A percentile compares a stretch with the other conserved stretches of the same genome.
Conservation (phyloP, 108 stramenopile genomes). For the Cyclostephanos tholiformis region DNA sequence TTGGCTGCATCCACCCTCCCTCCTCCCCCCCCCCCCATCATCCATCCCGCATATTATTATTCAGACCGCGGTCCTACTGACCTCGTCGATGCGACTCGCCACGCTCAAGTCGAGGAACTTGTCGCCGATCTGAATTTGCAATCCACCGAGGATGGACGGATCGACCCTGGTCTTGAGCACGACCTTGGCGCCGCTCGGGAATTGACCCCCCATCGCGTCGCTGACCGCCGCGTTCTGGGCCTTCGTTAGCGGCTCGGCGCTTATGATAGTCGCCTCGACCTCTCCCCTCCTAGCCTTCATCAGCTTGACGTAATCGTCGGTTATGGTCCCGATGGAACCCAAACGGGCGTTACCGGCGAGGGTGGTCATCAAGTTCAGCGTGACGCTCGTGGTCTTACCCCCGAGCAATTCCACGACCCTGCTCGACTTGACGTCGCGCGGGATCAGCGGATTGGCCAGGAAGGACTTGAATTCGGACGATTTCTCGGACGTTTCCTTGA, state of each 20-base stretch:
- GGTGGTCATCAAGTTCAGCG: constrained; percentile 89
- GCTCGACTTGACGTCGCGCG: constrained; percentile 75
- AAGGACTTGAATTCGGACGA: constrained; percentile 70
- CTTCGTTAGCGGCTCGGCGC: constrained; percentile 74
- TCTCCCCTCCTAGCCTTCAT: constrained; percentile 96
- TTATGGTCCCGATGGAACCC: constrained; percentile 73
- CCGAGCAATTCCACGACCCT: constrained; percentile 61
- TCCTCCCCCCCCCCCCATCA: too few relatives aligned
- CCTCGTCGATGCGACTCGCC: constrained; percentile 87
- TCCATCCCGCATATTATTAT: too few relatives aligned
- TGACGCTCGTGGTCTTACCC: constrained; percentile 70
- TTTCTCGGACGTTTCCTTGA: constrained; percentile 62
- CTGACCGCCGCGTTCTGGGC: constrained; percentile 73
- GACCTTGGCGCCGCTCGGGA: constrained; percentile 78
- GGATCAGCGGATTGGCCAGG: constrained; percentile 89
- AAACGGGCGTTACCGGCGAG: constrained; percentile 95
- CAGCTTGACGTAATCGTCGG: constrained; percentile 68
- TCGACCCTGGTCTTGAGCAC: constrained; percentile 81
- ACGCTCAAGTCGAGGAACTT: constrained; percentile 97
- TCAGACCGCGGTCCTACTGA: constrained; percentile 74
- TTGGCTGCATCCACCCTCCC: too few relatives aligned
- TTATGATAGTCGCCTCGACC: constrained; percentile 94
- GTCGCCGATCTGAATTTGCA: constrained; percentile 97
- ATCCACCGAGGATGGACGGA: constrained; percentile 91
- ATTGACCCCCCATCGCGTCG: constrained; percentile 81